A percentile compares a stretch with the other conserved stretches of the same genome.
Conservation (phyloP, 805 yeast species). For the Saccharomycopsis malanga region DNA sequence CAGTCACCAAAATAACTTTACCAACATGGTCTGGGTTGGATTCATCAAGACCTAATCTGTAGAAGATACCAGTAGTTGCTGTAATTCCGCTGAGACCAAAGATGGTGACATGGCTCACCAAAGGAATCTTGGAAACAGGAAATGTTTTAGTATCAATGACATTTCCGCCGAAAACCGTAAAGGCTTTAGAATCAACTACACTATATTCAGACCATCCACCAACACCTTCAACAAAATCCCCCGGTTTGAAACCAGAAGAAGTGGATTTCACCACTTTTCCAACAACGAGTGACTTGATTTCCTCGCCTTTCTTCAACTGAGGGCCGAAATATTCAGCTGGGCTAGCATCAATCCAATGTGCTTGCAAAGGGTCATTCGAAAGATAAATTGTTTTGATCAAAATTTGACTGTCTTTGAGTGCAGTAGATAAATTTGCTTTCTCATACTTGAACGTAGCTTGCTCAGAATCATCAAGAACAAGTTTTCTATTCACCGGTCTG, state of each 20-base stretch:
- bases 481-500: background rate
- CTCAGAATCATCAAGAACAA: background rate
- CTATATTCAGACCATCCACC: conserved; percentile 44
- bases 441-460: background rate
- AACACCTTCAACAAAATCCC: conserved; percentile 36
- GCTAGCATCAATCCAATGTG: conserved; percentile 41
- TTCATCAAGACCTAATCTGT: conserved; percentile 39
- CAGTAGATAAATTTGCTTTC: conserved; percentile 26
- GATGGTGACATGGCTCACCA: conserved; percentile 21
- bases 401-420: conserved; percentile 34
- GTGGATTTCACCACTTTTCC: conserved; percentile 45
- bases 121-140: background rate
- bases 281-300: conserved; percentile 45
- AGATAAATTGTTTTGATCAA: conserved; percentile 39
- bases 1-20: conserved; percentile 48
- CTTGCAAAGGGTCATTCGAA: conserved; percentile 58
- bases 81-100: conserved; percentile 56
- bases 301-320: conserved; percentile 34
- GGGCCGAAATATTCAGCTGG: conserved; percentile 28
- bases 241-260: conserved; percentile 33
- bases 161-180: conserved; percentile 19
- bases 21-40: conserved; percentile 17
- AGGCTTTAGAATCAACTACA: conserved; percentile 25
- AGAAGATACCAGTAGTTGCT: conserved; percentile 49
- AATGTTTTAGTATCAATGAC: background rate